Conservation (phyloP, 1,284 basidiomycete genomes). For the Papiliotrema nemorosa region DNA sequence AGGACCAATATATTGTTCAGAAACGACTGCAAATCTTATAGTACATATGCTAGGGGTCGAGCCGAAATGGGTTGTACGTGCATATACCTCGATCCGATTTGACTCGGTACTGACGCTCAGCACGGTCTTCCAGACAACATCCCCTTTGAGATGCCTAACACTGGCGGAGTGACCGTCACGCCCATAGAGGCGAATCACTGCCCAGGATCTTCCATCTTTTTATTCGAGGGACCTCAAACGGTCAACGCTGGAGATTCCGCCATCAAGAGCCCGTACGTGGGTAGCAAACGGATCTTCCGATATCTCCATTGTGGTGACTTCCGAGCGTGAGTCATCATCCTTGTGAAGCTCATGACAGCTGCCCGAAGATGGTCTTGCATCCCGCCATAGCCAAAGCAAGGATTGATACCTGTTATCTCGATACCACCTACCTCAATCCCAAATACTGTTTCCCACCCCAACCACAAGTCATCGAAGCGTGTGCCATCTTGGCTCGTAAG, state of each 20-base stretch:
- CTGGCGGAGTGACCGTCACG: slow-evolving; percentile 82
- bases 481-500: slow-evolving; percentile 72
- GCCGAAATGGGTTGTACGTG: slow-evolving; percentile 74
- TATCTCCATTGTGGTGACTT: slow-evolving; percentile 98
- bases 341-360: slow-evolving; percentile 31
- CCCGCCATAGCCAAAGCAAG: slow-evolving; percentile 71
- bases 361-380: slow-evolving; percentile 76
- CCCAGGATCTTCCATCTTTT: slow-evolving; percentile 90
- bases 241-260: slow-evolving; percentile 75
- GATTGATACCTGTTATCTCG: slow-evolving; percentile 86
- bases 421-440: slow-evolving; percentile 94
- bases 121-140: slow-evolving; percentile 69
- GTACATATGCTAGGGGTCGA: slow-evolving; percentile 84
- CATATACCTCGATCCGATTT: neutral
- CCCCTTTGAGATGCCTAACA: slow-evolving; percentile 70
- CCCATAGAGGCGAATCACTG: slow-evolving; percentile 98
- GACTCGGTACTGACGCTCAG: slow-evolving; percentile 19
- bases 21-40: slow-evolving; percentile 85
- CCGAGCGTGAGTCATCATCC: slow-evolving; percentile 57
- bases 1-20: slow-evolving; percentile 93
- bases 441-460: slow-evolving; percentile 95
- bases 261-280: slow-evolving; percentile 67
- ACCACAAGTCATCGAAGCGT: slow-evolving; percentile 84
- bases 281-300: slow-evolving; percentile 66
- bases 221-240: slow-evolving; percentile 90